Conservation (phyloP, 495 filamentous ascomycete species). For the Aspergillus panamensis region DNA sequence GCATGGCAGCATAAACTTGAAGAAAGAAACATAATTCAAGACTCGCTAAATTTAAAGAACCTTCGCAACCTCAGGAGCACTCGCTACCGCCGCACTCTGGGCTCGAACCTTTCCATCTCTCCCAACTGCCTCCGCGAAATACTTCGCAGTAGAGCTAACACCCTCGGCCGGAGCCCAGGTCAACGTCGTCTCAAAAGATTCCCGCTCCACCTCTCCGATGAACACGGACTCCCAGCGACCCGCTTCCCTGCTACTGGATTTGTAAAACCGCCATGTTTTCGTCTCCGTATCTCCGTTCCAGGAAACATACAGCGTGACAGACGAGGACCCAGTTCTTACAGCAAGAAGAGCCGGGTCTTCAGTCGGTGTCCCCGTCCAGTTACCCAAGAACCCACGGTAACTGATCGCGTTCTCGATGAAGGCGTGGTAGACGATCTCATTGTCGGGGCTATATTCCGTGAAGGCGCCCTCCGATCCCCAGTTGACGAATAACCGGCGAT, state of each 20-base stretch:
- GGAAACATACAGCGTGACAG: slow-evolving; percentile 28
- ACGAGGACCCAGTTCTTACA: slow-evolving; percentile 6
- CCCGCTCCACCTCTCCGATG: slow-evolving; percentile 4
- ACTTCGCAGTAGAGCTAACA: background rate
- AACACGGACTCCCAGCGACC: background rate
- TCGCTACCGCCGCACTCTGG: background rate
- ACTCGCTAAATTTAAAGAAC: too few relatives aligned
- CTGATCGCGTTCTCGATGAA: slow-evolving; percentile 22
- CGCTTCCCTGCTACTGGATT: background rate
- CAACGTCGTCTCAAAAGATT: slow-evolving; percentile 5
- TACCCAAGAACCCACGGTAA: slow-evolving; percentile 25
- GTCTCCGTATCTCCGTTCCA: slow-evolving; percentile 44
- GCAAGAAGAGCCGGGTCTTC: slow-evolving; percentile 28
- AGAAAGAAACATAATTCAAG: too few relatives aligned
- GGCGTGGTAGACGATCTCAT: slow-evolving; percentile 38
- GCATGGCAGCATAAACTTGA: too few relatives aligned
- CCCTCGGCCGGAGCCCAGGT: background rate
- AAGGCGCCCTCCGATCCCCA: slow-evolving; percentile 50
- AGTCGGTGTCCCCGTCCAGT: slow-evolving; percentile 25
- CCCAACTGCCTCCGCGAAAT: background rate
- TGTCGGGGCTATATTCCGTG: slow-evolving; percentile 44
- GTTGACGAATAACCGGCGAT: slow-evolving; percentile 47
- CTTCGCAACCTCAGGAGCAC: background rate
- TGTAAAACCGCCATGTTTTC: slow-evolving; percentile 29
- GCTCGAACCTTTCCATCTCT: background rate